Evolutionary conservation across 345 rosid genomes (phyloP).

Genomic region (Eucalyptus cloeziana): DNA sequence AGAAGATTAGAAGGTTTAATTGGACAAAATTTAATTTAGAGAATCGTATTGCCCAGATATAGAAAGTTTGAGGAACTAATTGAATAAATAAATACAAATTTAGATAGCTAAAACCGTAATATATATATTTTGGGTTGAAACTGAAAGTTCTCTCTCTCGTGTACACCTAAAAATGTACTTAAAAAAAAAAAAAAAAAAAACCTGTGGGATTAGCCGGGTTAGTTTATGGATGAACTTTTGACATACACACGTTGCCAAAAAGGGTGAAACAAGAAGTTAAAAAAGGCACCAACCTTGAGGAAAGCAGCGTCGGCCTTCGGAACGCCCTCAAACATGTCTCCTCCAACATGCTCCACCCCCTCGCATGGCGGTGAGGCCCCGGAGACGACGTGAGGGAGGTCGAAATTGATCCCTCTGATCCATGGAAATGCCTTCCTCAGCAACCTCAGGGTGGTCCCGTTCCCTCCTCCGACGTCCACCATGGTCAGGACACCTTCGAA

Average conservation of each 20-base stretch:
- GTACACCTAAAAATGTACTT: too few species aligned
- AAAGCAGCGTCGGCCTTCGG: slow-evolving; percentile 51
- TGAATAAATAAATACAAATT: neutral
- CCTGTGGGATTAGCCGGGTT: neutral
- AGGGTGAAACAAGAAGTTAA: neutral
- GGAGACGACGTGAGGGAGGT: slow-evolving; percentile 57
- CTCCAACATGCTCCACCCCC: slow-evolving; percentile 46
- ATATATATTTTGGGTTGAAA: neutral
- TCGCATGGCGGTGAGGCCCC: slow-evolving; percentile 10
- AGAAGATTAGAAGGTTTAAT: neutral
- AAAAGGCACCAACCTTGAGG: slow-evolving; percentile 30
- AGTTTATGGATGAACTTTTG: neutral
- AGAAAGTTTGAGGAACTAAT: neutral
- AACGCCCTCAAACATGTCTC: slow-evolving; percentile 53
- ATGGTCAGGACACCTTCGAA: slow-evolving; percentile 37
- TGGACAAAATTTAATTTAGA: neutral
- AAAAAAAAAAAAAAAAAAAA: too few species aligned
- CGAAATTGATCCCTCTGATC: slow-evolving; percentile 57
- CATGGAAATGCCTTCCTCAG: slow-evolving; percentile 47
- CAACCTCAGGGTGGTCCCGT: slow-evolving; percentile 37
- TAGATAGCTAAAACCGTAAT: too few species aligned
- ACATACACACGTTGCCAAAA: neutral
- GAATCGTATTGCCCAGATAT: neutral
- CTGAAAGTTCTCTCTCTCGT: too few species aligned
- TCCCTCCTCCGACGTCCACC: slow-evolving; percentile 75